Evolutionary conservation across 371 early-diverging fungal genomes (phyloP), one percentile per base, ranked within the genome.

Genomic region (Mortierella polycephala): DNA sequence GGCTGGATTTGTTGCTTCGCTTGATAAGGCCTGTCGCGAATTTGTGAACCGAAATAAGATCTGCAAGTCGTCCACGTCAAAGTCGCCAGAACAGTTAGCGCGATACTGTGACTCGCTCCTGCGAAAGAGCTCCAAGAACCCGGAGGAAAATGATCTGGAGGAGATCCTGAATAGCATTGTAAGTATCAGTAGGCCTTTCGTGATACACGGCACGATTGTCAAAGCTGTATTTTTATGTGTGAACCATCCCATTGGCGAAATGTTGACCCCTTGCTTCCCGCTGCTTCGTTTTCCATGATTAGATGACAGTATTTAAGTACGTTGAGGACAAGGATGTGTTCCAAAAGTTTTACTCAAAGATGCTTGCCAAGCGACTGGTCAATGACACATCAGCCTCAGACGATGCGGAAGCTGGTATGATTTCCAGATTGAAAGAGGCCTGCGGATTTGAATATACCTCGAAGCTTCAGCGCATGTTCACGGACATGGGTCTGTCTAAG

Each of bases 291-390:
- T 30, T 47, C 4, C 3, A 11, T 12, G 10, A 52, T 40, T 62
- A 74, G 74, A 88, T 94, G 67, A 90, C 89, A 0, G 83, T 94
- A 40, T 97, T 95, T 84, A 93, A 93, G 71, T 98, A 95, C 73
- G 90, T 98, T 20, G 96, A 96, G 57, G 96, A 96, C 82, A 94
- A 94, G 80, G 98, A 98, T 71, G 92, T 97, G 10, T 98, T 96
- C 83, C 97, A 96, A 81, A 94, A 95, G 84, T 94, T 94, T 64
- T 98, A 98, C 82, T 90, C 93, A n/a, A 88, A 91, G 64, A 90
- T 88, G 85, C 75, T 98, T 69, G 95, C 96, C 45, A 93, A 94
- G 60, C 95, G 98, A 21, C 85, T 98, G 10, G 93, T 98, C 20
- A 87, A 92, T 72, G 88, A 87, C 41, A 87, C 89, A 5, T 95